Evolutionary conservation across 2,329 filamentous ascomycete genomes (phyloP), one percentile per base, ranked within the genome.

Genomic region (Aspergillus sp.): DNA sequence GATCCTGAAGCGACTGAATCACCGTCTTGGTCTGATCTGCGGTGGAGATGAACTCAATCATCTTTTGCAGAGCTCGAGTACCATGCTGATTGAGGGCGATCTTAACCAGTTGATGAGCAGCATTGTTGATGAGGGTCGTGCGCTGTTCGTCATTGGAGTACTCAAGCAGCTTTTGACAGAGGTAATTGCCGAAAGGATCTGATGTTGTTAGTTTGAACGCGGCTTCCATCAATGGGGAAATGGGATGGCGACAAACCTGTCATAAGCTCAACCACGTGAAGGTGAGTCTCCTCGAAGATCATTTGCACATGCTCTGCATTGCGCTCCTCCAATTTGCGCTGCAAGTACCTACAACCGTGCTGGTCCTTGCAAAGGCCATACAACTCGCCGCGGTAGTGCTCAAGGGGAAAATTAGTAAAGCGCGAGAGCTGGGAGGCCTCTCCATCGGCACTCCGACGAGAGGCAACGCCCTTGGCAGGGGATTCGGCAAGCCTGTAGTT

Each of bases 121-220:
- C 91, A 63, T 95, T 96, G 72, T 92, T 86, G 63, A 99, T 95
- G 57, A 99, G 83, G 41, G 86, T 84, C 49, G 93, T 97, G 60
- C 94, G 90, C 78, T 99, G 93, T 48, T 96, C 90, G 66, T 97
- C 89, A 69, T 90, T 95, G 76, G 90, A 93, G 72, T 87, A 95
- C 76, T 99, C 94, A 30, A 99, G 83, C 57, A 99, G 80, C 82
- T 97, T 99, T 79, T 99, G 94, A 79, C 93, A 97, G 61, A 99
- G 85, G 74, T 99, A 99, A 79, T 99, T 99, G 71, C 94, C 94
- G 72, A 99, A 99, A 9, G 94, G 93, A 74, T 99, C 93, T 79
- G 52, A 44, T 19, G 22, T 50, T 17, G 52, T 71, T 54, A 72
- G 67, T 48, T 30, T 30, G 56, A 38, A 45, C 22, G 41, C 5